Base-by-base conservation (phyloP, 2,329 filamentous ascomycete species). In the Ophiocordyceps robertsii region DNA sequence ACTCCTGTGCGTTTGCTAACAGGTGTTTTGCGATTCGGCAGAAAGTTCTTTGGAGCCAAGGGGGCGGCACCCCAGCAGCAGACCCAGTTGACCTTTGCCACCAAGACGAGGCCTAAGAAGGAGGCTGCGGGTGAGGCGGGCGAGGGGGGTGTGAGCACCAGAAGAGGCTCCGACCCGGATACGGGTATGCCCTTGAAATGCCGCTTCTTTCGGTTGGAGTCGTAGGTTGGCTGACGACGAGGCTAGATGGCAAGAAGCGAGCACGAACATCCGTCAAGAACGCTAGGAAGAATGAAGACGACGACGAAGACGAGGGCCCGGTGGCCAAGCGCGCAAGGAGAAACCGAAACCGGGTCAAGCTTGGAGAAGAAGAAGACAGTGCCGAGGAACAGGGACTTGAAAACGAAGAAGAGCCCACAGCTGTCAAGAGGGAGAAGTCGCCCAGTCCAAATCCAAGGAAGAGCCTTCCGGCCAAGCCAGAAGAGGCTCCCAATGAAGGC, bases 11-110 rank as follows among this genome's bases (percentile, higher is more conserved):
- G 9, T 27, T 27, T 27, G 24, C 24, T 27, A 6, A 27, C 24
- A 3, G 24, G 24, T 9, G 24, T 6, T 27, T 27, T 27, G 24
- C 24, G 16, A 6, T 33, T 43, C 33, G 7, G 29, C 19, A 96
- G 90, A 47, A 92, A 90, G 59, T 95, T 95, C 66, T 94, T 95
- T 57, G 80, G 77, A 40, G 61, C 71, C 6, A 74, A 72, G 51
- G 62, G 73, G 0, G 66, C 50, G 6, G 49, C 73, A 16, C 75
- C 77, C 12, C 71, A 73, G 32, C 82, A 87, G 58, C 87, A 95
- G 61, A 82, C 84, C 1, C 92, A 80, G 51, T 66, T 94, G 33
- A 73, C 82, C 0, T 94, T 94, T 56, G 77, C 79, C 31, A 79
- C 77, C 39, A 78, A 76, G 55, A 56, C 61, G 40, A 63, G 61